Evolutionary conservation across 2,329 filamentous ascomycete genomes (phyloP).

Genomic region (Colletotrichum euphorbiae): DNA sequence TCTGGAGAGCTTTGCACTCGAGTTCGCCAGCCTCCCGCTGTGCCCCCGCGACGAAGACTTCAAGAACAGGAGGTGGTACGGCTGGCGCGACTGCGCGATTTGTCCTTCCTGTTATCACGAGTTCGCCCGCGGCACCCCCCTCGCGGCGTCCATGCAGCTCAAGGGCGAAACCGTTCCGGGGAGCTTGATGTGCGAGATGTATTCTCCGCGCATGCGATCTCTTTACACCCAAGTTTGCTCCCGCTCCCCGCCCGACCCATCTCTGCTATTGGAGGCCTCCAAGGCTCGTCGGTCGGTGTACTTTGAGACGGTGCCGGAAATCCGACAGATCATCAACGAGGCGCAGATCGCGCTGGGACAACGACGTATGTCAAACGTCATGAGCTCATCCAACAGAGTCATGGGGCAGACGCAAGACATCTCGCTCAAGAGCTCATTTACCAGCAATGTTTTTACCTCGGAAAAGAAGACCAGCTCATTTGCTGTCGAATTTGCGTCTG

Average conservation of each 20-base stretch:
- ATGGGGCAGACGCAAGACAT: conserved; percentile 42
- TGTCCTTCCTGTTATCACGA: conserved; percentile 52
- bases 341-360: conserved; percentile 43
- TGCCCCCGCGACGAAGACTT: conserved; percentile 45
- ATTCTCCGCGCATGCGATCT: conserved; percentile 51
- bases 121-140: conserved; percentile 46
- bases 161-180: conserved; percentile 40
- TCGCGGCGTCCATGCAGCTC: conserved; percentile 48
- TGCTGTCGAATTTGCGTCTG: conserved; percentile 34
- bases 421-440: conserved; percentile 4
- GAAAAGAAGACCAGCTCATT: conserved; percentile 44
- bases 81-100: conserved; percentile 51
- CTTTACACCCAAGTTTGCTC: conserved; percentile 48
- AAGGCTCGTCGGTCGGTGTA: conserved; percentile 48
- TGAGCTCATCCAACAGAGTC: conserved; percentile 44
- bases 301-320: conserved; percentile 47
- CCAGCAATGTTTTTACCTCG: conserved; percentile 1
- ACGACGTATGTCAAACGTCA: conserved; percentile 44
- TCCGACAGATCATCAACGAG: conserved; percentile 45
- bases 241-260: conserved; percentile 40
- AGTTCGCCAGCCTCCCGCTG: conserved; percentile 46
- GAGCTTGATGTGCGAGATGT: conserved; percentile 51
- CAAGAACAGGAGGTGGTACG: conserved; percentile 48
- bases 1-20: conserved; percentile 45
- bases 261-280: conserved; percentile 44